Conservation (phyloP, 1,284 basidiomycete species). For the Kwoniella shivajii region DNA sequence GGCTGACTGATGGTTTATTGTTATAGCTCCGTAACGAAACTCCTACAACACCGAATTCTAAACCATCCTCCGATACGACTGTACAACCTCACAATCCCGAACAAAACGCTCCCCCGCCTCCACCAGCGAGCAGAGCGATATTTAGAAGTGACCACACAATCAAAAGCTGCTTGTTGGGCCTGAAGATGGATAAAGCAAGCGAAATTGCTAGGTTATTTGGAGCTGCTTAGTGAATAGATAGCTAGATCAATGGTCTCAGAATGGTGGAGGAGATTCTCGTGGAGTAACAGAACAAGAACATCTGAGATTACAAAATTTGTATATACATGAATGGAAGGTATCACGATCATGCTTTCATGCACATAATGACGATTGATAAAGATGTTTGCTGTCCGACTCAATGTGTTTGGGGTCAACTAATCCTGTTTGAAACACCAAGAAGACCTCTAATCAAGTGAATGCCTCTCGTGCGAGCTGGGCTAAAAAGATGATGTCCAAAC, state of each 20-base stretch:
- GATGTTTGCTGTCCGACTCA: too few species aligned
- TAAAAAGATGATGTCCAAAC: too few species aligned
- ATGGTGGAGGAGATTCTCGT: too few species aligned
- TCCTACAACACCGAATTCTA: background rate
- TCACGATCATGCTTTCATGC: too few species aligned
- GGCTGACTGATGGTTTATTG: background rate
- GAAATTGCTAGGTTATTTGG: slow-evolving; percentile 22
- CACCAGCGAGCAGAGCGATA: slow-evolving; percentile 6
- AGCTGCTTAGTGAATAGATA: slow-evolving; percentile 6
- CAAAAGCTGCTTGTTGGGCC: slow-evolving; percentile 14
- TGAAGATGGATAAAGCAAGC: slow-evolving; percentile 17
- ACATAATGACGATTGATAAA: too few species aligned
- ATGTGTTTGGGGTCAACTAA: too few species aligned
- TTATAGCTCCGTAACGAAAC: background rate
- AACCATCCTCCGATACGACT: background rate
- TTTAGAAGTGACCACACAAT: slow-evolving; percentile 19
- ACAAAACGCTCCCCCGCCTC: background rate
- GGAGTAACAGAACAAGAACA: background rate
- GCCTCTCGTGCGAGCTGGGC: too few species aligned
- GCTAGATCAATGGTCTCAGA: too few species aligned
- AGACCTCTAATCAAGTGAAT: too few species aligned
- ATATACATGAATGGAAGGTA: too few species aligned
- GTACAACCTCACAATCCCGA: background rate
- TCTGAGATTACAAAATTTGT: too few species aligned
- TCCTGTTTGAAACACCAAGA: too few species aligned